A percentile compares a stretch with the other conserved stretches of the same genome.
Conservation (phyloP, 2,329 filamentous ascomycete genomes). For the Fusarium devonianum region DNA sequence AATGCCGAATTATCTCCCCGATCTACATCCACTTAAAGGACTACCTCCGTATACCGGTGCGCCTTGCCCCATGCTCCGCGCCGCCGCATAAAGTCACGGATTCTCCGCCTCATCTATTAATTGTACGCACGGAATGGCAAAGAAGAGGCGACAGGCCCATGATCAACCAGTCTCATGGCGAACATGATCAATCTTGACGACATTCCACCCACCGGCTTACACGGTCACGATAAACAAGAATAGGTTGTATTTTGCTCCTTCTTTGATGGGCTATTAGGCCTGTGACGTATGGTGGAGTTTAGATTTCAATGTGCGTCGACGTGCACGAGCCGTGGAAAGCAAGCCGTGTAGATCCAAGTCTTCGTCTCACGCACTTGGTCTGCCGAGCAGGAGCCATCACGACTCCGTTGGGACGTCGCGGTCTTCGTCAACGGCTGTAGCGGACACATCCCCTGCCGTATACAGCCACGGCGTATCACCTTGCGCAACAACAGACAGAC, state of each 20-base stretch:
- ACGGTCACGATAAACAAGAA: no score
- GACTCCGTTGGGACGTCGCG: conserved; percentile 14
- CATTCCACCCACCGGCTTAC: no score
- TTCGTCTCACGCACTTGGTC: no score
- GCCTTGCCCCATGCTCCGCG: no score
- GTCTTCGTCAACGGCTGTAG: conserved; percentile 3
- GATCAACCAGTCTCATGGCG: no score
- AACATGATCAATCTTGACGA: no score
- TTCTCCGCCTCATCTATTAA: no score
- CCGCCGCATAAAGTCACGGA: no score
- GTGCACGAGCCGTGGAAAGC: conserved; percentile 1
- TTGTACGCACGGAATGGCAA: no score
- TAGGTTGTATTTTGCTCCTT: conserved; percentile 17
- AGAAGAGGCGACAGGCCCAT: no score
- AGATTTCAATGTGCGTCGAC: conserved; percentile 1
- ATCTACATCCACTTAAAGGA: background rate
- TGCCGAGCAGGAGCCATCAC: background rate
- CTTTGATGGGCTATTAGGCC: conserved; percentile 18
- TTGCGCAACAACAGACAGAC: conserved; percentile 25
- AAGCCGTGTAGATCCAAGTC: conserved; percentile 13
- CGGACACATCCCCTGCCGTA: conserved; percentile 4
- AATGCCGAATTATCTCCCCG: conserved; percentile 38
- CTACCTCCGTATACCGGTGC: no score
- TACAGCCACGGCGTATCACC: conserved; percentile 11
- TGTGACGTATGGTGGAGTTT: conserved; percentile 23